phyloP scores from a whole-genome alignment of 1,284 basidiomycete species.

The Wolfiporia cocos region DNA sequence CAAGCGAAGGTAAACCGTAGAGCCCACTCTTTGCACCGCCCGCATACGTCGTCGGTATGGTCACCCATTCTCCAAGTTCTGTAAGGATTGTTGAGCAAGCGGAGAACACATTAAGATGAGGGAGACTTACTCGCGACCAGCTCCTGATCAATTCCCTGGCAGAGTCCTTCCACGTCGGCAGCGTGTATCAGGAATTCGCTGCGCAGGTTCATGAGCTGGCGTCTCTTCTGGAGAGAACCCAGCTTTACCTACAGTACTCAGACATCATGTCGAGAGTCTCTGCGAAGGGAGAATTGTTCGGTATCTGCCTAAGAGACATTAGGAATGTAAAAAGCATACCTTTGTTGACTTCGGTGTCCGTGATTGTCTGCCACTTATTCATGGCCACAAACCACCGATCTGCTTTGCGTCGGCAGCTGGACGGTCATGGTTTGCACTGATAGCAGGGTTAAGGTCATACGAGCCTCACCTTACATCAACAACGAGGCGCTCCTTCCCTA shows the following conservation, averaged over 20 bases:
- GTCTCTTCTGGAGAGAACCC: too few species aligned
- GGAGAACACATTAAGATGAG: neutral
- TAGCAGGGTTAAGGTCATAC: neutral
- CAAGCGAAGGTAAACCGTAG: neutral
- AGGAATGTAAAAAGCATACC: too few species aligned
- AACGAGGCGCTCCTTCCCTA: constrained; percentile 87
- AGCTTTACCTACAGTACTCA: constrained; percentile 68
- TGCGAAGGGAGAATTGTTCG: too few species aligned
- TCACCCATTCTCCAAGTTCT: constrained; percentile 92
- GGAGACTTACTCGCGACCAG: constrained; percentile 72
- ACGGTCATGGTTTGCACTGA: neutral
- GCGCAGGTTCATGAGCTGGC: too few species aligned
- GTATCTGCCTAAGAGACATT: too few species aligned
- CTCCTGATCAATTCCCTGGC: constrained; percentile 92
- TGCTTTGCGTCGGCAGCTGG: constrained; percentile 78
- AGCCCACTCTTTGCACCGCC: constrained; percentile 85
- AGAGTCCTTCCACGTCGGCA: constrained; percentile 96
- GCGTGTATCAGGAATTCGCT: constrained; percentile 97
- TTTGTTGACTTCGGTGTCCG: constrained; percentile 88
- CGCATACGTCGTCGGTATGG: constrained; percentile 93
- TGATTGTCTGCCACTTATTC: constrained; percentile 98
- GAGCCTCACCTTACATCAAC: constrained; percentile 83
- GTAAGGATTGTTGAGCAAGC: neutral
- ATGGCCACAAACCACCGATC: constrained; percentile 92
- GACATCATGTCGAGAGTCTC: constrained; percentile 69